Conservation (phyloP, 768 basidiomycete genomes). For the Amanita inopinata region DNA sequence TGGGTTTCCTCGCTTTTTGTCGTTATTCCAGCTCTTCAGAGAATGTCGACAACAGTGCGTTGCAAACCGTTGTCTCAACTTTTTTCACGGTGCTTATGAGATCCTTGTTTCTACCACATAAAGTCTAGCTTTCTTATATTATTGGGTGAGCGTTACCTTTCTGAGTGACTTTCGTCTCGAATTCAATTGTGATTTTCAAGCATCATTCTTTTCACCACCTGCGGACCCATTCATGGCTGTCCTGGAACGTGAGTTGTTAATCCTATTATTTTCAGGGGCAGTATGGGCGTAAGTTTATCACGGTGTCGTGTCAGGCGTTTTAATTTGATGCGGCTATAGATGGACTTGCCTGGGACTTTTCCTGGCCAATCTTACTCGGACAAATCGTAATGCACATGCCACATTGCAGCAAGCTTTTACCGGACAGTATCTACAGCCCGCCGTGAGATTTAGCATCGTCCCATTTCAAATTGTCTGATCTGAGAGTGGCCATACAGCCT, state of each 20-base stretch:
- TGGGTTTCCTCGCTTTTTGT: conserved; percentile 56
- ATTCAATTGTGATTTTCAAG: conserved; percentile 21
- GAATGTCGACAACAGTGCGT: too few relatives aligned
- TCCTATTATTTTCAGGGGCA: conserved; percentile 35
- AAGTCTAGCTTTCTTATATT: conserved; percentile 51
- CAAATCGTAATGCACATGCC: conserved; percentile 28
- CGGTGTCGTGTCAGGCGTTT: background rate
- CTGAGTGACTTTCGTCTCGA: background rate
- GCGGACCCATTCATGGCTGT: conserved; percentile 59
- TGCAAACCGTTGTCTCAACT: too few relatives aligned
- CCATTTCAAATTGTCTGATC: background rate
- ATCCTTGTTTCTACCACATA: too few relatives aligned
- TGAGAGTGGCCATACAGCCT: conserved; percentile 27
- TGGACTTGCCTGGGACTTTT: conserved; percentile 62
- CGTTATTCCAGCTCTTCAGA: conserved; percentile 39
- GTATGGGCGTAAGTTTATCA: conserved; percentile 51
- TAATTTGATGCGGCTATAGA: conserved; percentile 22
- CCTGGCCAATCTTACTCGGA: conserved; percentile 48
- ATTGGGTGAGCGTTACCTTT: conserved; percentile 30
- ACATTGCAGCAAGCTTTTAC: conserved; percentile 28
- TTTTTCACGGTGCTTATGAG: too few relatives aligned
- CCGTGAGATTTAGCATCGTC: conserved; percentile 17
- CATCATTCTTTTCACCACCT: conserved; percentile 57
- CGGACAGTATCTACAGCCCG: conserved; percentile 49
- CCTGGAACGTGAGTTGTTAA: conserved; percentile 52